Evolutionary conservation across 2,329 filamentous ascomycete genomes (phyloP).

Genomic region (Calonectria hongkongensis): DNA sequence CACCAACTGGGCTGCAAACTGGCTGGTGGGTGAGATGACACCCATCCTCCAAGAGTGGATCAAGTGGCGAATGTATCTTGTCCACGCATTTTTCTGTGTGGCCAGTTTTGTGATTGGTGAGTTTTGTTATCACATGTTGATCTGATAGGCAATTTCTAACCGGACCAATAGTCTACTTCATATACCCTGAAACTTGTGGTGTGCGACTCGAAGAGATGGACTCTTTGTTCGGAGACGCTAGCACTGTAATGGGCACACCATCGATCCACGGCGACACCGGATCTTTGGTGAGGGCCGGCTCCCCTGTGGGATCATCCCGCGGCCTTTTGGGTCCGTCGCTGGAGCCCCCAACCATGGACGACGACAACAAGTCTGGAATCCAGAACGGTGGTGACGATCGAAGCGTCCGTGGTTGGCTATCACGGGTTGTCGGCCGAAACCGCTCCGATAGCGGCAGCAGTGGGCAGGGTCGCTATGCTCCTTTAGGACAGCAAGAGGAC

Average conservation of each 20-base stretch:
- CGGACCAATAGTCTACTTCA: conserved; percentile 87
- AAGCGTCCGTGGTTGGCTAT: conserved; percentile 71
- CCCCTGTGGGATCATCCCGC: conserved; percentile 83
- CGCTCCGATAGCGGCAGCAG: conserved; percentile 62
- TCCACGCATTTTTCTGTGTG: conserved; percentile 98
- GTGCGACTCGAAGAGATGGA: conserved; percentile 98
- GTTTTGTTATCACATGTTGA: conserved; percentile 61
- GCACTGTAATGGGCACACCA: conserved; percentile 86
- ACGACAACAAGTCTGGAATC: conserved; percentile 66
- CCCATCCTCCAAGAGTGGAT: conserved; percentile 94
- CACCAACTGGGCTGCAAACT: conserved; percentile 99
- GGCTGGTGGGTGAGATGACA: conserved; percentile 96
- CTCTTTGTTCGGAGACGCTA: conserved; percentile 93
- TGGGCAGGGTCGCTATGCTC: conserved; percentile 65
- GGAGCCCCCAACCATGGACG: conserved; percentile 81
- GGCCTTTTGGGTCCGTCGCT: conserved; percentile 79
- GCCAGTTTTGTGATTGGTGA: conserved; percentile 96
- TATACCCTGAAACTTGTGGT: conserved; percentile 97
- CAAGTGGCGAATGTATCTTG: conserved; percentile 92
- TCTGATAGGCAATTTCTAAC: conserved; percentile 43
- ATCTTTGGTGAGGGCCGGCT: conserved; percentile 85
- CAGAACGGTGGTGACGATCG: conserved; percentile 61
- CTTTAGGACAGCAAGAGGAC: conserved; percentile 65
- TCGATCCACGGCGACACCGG: conserved; percentile 85
- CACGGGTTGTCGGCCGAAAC: conserved; percentile 63